Percentiles rank a stretch among this genome's conserved stretches.
These are phyloP conservation scores for Yamagishiella unicocca DNA, from an alignment of 139 green algal species.

Conservation along the genomic window DNA sequence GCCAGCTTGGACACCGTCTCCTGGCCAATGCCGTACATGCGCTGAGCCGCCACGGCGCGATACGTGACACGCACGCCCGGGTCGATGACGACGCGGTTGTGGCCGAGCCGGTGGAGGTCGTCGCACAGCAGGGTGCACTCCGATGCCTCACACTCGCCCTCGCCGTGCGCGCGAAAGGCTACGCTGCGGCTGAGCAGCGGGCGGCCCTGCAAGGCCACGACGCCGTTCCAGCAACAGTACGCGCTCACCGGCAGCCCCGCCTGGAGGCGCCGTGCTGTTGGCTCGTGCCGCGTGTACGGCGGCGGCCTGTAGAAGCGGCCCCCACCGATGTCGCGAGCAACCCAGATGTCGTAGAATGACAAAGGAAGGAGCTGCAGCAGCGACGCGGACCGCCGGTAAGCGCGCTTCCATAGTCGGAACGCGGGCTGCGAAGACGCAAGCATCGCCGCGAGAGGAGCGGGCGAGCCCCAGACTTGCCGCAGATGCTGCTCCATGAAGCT, in stretches of 20 bases:
- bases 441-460: neutral
- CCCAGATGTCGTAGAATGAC: conserved; percentile 49
- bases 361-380: conserved; percentile 23
- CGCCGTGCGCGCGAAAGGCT: conserved; percentile 49
- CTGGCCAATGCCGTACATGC: neutral
- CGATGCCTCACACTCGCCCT: conserved; percentile 65
- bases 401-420: conserved; percentile 13
- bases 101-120: conserved; percentile 64
- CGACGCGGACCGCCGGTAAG: neutral
- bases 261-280: conserved; percentile 28
- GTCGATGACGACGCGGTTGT: conserved; percentile 65
- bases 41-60: neutral
- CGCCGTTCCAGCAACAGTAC: conserved; percentile 80
- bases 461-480: neutral
- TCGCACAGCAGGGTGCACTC: conserved; percentile 78
- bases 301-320: neutral
- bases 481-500: conserved; percentile 11
- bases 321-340: conserved; percentile 11
- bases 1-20: neutral
- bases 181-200: conserved; percentile 56
- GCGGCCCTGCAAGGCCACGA: conserved; percentile 60
- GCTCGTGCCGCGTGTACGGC: conserved; percentile 1
- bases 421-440: neutral
- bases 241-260: conserved; percentile 63
- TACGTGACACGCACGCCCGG: conserved; percentile 67